Base-by-base conservation (phyloP, 192 early-diverging fungal species). In the Coemansia sp. region DNA sequence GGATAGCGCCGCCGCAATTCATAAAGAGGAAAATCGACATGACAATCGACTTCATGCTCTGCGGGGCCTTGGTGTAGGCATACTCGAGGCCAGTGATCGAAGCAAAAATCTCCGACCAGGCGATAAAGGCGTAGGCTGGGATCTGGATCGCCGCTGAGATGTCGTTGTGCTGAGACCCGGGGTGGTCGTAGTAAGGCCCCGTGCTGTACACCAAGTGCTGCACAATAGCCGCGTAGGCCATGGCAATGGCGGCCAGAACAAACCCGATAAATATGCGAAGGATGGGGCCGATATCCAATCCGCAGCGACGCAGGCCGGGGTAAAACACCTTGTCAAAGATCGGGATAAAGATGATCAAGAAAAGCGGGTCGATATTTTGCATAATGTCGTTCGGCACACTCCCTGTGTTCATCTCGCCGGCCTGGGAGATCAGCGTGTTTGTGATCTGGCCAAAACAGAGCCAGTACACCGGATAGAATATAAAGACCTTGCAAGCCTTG, bases 31-130 rank as follows among this genome's bases (percentile, higher is more conserved):
- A 89, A 9, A 91, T 65, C n/a, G 87, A 83, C 81, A 87, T 89
- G 28, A 91, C 86, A 8, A 89, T 77, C n/a, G 87, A 88, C 76
- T 88, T 89, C 86, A 88, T 86, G 38, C 63, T 64, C 3, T 76
- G 68, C 11, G 88, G 86, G 8, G 88, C 86, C 77, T 83, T 86
- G 42, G 77, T 88, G 84, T 83, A 91, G 13, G 85, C 89, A 67
- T 84, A 89, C 74, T 88, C 89, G 36, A 88, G 79, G 64, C 87
- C 87, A 14, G 89, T 88, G 62, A 86, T 83, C 11, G 87, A 90
- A 16, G 86, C 85, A 70, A 90, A 90, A n/a, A 86, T 86, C 73
- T 90, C 89, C 11, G 87, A 85, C 31, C 85, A 72, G 18, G 82
- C 89, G 52, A 88, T 83, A 20, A 91, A 76, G 31, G 85, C 59